Evolutionary conservation across 768 basidiomycete genomes (phyloP).

Genomic region (Mycena vulgaris): DNA sequence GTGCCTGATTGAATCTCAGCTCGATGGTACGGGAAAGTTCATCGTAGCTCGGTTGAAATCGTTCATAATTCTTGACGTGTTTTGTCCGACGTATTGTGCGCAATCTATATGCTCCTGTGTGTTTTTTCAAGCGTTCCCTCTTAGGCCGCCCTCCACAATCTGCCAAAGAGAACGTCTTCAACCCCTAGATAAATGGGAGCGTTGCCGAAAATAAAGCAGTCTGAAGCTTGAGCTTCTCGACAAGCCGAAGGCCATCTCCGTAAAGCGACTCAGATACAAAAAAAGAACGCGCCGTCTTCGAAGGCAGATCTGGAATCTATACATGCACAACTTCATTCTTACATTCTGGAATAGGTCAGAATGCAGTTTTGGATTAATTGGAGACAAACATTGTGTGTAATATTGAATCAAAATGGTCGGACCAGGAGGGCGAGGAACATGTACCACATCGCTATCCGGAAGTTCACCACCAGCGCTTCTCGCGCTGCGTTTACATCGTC

Average conservation of each 20-base stretch:
- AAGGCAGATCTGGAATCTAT: conserved; percentile 12
- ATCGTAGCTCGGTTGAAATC: conserved; percentile 7
- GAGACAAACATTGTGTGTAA: conserved; percentile 6
- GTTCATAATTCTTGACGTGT: conserved; percentile 7
- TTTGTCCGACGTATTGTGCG: conserved; percentile 9
- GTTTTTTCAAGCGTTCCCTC: conserved; percentile 1
- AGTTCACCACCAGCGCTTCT: conserved; percentile 4
- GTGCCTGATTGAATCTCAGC: conserved; percentile 11
- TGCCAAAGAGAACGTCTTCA: conserved; percentile 7
- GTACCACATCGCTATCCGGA: conserved; percentile 8
- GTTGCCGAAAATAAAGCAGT: conserved; percentile 1
- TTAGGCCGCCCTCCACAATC: neutral
- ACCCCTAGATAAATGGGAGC: conserved; percentile 6
- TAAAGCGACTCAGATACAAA: neutral
- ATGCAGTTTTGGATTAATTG: conserved; percentile 11
- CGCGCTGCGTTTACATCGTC: conserved; percentile 5
- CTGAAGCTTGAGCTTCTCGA: neutral
- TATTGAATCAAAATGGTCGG: conserved; percentile 8
- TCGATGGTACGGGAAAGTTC: conserved; percentile 11
- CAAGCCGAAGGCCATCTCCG: neutral
- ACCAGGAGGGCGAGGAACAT: conserved; percentile 7
- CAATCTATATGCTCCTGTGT: conserved; percentile 12
- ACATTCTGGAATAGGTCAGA: conserved; percentile 13
- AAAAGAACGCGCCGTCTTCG: conserved; percentile 4
- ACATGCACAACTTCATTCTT: conserved; percentile 13